Evolutionary conservation across 805 yeast genomes (phyloP).

Genomic region (Pichia kluyveri): DNA sequence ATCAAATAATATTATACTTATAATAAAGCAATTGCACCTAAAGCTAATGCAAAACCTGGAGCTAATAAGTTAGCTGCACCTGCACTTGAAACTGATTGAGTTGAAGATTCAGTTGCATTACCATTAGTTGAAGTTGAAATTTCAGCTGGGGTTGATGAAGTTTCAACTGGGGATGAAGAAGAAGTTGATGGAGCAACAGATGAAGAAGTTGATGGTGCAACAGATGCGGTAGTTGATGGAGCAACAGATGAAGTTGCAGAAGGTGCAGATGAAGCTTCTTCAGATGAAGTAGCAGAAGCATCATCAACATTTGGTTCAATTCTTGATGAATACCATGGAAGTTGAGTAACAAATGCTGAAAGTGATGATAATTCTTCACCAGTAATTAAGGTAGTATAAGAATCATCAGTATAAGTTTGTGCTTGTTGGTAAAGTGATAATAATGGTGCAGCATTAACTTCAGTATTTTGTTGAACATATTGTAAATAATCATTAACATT

Average conservation of each 20-base stretch:
- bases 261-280: conserved; percentile 8
- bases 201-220: conserved; percentile 1
- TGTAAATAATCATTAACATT: conserved; percentile 26
- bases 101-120: conserved; percentile 3
- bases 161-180: background rate
- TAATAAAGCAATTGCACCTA: conserved; percentile 18
- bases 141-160: conserved; percentile 3
- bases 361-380: conserved; percentile 11
- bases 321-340: conserved; percentile 29
- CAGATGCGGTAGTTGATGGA: conserved; percentile 1
- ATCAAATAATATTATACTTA: conserved; percentile 2
- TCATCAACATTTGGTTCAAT: conserved; percentile 14
- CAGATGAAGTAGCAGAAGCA: conserved; percentile 8
- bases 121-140: conserved; percentile 5
- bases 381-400: conserved; percentile 34
- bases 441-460: conserved; percentile 22
- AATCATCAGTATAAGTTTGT: conserved; percentile 33
- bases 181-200: conserved; percentile 4
- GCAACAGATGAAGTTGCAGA: conserved; percentile 8
- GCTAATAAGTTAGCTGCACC: conserved; percentile 11
- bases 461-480: conserved; percentile 23
- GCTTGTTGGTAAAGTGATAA: conserved; percentile 25
- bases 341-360: conserved; percentile 22
- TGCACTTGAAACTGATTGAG: conserved; percentile 8
- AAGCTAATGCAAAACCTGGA: conserved; percentile 13